Evolutionary conservation across 768 basidiomycete genomes (phyloP), one percentile per base, ranked within the genome.

Genomic region (Boletus rubescentipes): DNA sequence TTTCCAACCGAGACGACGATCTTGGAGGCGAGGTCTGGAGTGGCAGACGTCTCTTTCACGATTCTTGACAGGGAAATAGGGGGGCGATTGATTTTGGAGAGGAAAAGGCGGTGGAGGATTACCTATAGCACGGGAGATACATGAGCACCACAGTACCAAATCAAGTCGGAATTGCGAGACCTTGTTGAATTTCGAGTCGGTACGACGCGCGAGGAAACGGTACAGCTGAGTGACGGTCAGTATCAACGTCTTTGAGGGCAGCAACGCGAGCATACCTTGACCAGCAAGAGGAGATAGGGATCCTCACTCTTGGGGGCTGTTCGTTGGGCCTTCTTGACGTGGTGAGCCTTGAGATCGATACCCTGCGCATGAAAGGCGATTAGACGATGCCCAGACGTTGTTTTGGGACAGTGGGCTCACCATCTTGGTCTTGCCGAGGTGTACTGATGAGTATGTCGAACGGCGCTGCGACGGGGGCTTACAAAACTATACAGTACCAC

Each of bases 251-350:
- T 54, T 20, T 14, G 30, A 66, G 40, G 26, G 21, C 34, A 26
- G 51, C 26, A 51, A 49, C 40, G 38, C 67, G 44, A 34, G 26
- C 75, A 56, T 69, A 95, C 95, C 86, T 98, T 98, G 77, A 98
- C 97, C 59, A 99, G 87, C 67, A 98, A 84, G 67, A 97, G 86
- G 66, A 99, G 85, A 80, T 99, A 98, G 16, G 96, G 96, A 77
- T 99, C 97, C 89, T 98, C 93, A 74, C 93, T 96, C 82, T 91
- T 92, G 73, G 97, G 97, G 59, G 92, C 92, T 64, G 90, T 89
- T 61, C 97, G 87, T 70, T 84, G 79, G 65, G 94, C 86, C 84
- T 97, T 98, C 87, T 91, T 96, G 86, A 97, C 95, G 86, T 99
- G 96, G 83, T 98, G 96, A 75, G 81, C 78, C 74, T 82, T 81